phyloP scores from a whole-genome alignment of 2,329 filamentous ascomycete species.

The Emergomyces orientalis region DNA sequence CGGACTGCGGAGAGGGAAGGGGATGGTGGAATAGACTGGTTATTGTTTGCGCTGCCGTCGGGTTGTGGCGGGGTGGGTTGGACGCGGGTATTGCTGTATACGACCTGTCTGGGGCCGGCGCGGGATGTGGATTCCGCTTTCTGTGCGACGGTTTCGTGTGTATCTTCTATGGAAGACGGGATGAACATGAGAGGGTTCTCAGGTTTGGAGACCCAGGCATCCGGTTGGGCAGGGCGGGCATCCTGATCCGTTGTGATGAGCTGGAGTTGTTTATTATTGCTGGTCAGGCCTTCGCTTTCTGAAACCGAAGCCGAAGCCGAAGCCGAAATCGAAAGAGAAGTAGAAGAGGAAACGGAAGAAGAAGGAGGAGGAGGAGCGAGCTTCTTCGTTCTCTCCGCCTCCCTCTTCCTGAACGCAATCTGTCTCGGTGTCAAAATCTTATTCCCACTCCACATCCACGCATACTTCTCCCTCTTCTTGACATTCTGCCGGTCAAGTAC shows the following conservation, averaged over 20 bases:
- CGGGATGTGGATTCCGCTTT: constrained; percentile 60
- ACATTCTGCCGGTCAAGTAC: constrained; percentile 84
- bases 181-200: constrained; percentile 82
- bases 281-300: neutral
- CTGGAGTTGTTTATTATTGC: constrained; percentile 39
- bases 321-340: neutral
- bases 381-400: constrained; percentile 62
- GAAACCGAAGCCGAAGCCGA: neutral
- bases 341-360: neutral
- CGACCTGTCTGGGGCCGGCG: constrained; percentile 65
- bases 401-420: constrained; percentile 44
- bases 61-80: constrained; percentile 39
- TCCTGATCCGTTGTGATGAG: constrained; percentile 53
- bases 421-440: constrained; percentile 60
- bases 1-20: constrained; percentile 77
- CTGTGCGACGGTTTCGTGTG: constrained; percentile 53
- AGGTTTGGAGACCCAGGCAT: constrained; percentile 65
- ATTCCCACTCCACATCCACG: constrained; percentile 82
- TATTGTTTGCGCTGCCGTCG: constrained; percentile 19
- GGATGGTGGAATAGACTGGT: constrained; percentile 53
- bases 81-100: constrained; percentile 76
- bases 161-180: constrained; percentile 43
- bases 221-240: constrained; percentile 65
- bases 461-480: constrained; percentile 72
- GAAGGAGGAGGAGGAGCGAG: constrained; percentile 45